Conservation (phyloP, 1,284 basidiomycete species). For the Ustilago sp. region DNA sequence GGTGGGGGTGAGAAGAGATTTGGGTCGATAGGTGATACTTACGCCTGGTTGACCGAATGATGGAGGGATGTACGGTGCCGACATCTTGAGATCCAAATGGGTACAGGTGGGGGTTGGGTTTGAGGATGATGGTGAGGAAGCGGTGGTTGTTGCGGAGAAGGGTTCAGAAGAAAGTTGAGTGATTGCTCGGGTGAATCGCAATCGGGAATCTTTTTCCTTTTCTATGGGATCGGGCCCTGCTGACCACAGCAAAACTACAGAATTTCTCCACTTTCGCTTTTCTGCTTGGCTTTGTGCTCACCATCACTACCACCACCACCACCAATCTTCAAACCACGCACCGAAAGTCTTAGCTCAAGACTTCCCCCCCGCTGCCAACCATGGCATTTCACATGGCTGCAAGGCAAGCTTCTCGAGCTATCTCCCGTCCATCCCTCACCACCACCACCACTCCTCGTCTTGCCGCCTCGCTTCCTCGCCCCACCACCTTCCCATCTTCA, state of each 20-base stretch:
- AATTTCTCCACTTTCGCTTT: not conserved
- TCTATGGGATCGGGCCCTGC: not conserved
- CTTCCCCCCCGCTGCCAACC: not conserved
- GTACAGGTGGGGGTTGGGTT: not conserved
- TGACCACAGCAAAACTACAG: not conserved
- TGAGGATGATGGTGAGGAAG: not conserved
- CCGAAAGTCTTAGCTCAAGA: too few relatives aligned
- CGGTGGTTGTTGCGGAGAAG: not conserved
- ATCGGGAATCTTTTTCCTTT: not conserved
- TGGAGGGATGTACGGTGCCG: conserved; percentile 38
- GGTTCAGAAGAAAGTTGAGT: conserved; percentile 3
- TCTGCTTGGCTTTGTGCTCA: not conserved
- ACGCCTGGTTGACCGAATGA: conserved; percentile 53
- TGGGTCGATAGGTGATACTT: conserved; percentile 52
- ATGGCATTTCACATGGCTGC: conserved; percentile 39
- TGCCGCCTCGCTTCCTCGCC: not conserved
- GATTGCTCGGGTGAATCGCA: conserved; percentile 8
- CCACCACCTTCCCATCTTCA: conserved; percentile 11
- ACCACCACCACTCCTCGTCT: conserved; percentile 4
- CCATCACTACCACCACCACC: not conserved
- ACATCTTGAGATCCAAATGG: not conserved
- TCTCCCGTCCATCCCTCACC: conserved; percentile 10
- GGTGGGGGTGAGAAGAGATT: conserved; percentile 18
- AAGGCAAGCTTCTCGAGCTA: conserved; percentile 31
- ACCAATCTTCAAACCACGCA: not conserved